phyloP scores from a whole-genome alignment of 2,329 filamentous ascomycete genomes.

The Aquanectria penicillioides region DNA sequence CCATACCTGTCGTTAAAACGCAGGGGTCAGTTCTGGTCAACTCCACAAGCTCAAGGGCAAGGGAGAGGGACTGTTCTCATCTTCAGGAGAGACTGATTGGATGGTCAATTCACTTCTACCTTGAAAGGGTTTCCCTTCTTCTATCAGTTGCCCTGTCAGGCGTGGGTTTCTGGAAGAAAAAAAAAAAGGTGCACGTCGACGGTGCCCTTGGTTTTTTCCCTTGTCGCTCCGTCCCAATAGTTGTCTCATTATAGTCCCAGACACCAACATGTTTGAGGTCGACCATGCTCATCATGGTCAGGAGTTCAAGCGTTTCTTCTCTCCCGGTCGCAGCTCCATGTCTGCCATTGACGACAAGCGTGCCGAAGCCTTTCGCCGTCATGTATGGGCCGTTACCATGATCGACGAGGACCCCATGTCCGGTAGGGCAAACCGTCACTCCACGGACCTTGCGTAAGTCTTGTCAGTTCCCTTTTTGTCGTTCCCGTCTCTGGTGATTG shows the following conservation, averaged over 20 bases:
- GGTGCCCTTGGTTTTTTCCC: no score
- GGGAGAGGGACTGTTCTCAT: not conserved
- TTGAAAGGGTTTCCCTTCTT: no score
- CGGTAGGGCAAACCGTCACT: constrained; percentile 29
- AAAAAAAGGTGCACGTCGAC: no score
- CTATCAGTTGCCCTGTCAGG: not conserved
- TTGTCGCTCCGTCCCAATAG: constrained; percentile 5
- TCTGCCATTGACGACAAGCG: constrained; percentile 40
- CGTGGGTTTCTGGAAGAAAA: not conserved
- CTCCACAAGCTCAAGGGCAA: not conserved
- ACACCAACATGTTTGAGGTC: constrained; percentile 39
- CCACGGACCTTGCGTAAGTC: constrained; percentile 37
- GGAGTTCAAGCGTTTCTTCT: constrained; percentile 42
- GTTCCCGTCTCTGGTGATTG: not conserved
- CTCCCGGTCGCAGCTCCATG: constrained; percentile 41
- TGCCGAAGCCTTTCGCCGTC: constrained; percentile 40
- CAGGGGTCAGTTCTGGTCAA: constrained; percentile 10
- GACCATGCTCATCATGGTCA: constrained; percentile 39
- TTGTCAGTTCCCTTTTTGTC: not conserved
- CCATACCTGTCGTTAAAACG: constrained; percentile 12
- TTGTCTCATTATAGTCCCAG: constrained; percentile 15
- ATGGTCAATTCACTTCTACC: not conserved
- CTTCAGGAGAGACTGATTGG: not conserved
- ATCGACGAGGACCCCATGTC: constrained; percentile 38
- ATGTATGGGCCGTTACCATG: constrained; percentile 42